Base-by-base conservation (phyloP, 2,329 filamentous ascomycete genomes). In the Chrysoporthe deuterocubensis region DNA sequence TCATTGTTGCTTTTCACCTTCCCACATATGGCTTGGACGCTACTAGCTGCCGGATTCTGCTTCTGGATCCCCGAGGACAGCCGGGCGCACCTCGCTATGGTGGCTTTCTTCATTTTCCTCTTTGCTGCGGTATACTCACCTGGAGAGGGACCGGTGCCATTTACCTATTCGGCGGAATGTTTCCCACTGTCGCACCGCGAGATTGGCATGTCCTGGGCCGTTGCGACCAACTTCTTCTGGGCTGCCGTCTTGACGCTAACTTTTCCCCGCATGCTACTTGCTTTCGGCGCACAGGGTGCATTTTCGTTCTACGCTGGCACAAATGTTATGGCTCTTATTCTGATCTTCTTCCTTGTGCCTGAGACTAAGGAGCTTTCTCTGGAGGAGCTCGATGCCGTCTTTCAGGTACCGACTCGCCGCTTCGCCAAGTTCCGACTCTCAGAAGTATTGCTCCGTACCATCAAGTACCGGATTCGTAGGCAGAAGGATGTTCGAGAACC, bases 121-220 rank as follows among this genome's bases (percentile, higher is more conserved):
- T 76, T 76, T 37, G 67, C 69, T 18, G 72, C 72, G 5, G 74
- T 73, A 48, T 76, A 76, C 69, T 76, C 74, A 0, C 74, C 74
- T 21, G 73, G 85, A 2, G 90, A 92, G 78, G 90, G 88, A 0
- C 86, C 87, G 13, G 89, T 92, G 8, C 89, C 89, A 0, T 92
- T 89, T 74, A 87, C 87, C 0, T 92, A 92, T 78, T 86, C 84
- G 4, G 89, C 90, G 58, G 90, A 92, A 75, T 87, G 91, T 1
- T 92, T 90, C 75, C 90, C 90, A 0, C 83, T 92, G 1, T 90
- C 88, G 0, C 89, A 92, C 75, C 84, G 90, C 73, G 90, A 92
- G 74, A 83, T 91, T 43, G 90, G 90, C 67, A 92, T 92, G 89
- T 84, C 84, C 0, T 90, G 84, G 78, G 85, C 88, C 11, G 89